Base-by-base conservation (phyloP, 306 rosid species). In the Erythrophleum fordii region DNA sequence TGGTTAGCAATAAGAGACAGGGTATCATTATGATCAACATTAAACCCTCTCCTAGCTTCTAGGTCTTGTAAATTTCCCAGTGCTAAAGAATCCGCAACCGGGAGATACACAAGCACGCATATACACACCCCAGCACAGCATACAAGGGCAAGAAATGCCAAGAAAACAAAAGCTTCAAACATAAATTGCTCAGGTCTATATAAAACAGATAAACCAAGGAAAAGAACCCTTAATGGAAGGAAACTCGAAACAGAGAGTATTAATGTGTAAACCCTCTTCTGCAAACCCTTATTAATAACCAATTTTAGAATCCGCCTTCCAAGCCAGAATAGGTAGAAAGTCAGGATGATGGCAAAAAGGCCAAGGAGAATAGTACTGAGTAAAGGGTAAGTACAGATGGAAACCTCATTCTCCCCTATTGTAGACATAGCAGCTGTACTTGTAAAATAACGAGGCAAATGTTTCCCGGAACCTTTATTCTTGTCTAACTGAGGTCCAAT, bases 201-300 rank as follows among this genome's bases (percentile, higher is more conserved):
- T 52, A 86, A 86, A 88, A 89, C 97, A 73, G 98, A 91, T 88
- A 95, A 89, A 81, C 99, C 97, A 82, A 95, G 98, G 61, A 95
- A 92, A 78, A 92, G 25, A 84, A 95, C 97, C 90, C 99, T 88
- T 49, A 95, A 87, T 8, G 97, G 97, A 85, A 95, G 89, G 87
- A 93, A 89, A 87, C 94, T 79, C 25, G 95, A 88, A 88, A 95
- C 97, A 11, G 97, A 88, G 77, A 95, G 76, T 75, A 95, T 90
- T 83, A 95, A 84, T 76, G 90, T 87, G 87, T 93, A 95, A 60
- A 95, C 97, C 90, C 99, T 91, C 86, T 87, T 95, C 89, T 95
- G 99, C 93, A 95, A 83, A 79, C 93, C 95, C 94, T 87, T 93
- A 76, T 95, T 95, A 82, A 95, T 95, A 73, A 95, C 99, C 93